These are phyloP conservation scores for Ceratocystis papillata DNA, from an alignment of 2,329 filamentous ascomycete genomes.

Conservation along the genomic window DNA sequence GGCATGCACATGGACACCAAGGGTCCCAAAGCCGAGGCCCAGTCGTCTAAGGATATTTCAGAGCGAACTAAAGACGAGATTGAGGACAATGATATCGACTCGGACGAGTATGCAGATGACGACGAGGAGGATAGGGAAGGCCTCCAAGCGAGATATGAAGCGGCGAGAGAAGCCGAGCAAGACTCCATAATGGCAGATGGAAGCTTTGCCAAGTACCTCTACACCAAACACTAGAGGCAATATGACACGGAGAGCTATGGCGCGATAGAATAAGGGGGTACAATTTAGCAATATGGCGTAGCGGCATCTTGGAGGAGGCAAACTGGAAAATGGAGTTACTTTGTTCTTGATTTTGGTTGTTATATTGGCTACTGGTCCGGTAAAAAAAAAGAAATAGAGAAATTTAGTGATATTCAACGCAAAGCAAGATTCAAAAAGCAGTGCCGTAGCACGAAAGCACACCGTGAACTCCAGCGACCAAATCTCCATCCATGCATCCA, in stretches of 20 bases:
- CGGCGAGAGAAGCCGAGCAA: slow-evolving; percentile 54
- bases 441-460: slow-evolving; percentile 5
- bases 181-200: slow-evolving; percentile 44
- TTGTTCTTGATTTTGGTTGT: neutral
- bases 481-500: neutral
- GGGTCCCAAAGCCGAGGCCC: slow-evolving; percentile 22
- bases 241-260: neutral
- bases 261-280: neutral
- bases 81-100: slow-evolving; percentile 48
- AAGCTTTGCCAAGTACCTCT: slow-evolving; percentile 52
- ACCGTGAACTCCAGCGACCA: slow-evolving; percentile 7
- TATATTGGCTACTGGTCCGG: neutral
- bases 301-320: neutral
- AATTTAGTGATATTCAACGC: slow-evolving; percentile 5
- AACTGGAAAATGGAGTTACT: neutral
- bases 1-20: slow-evolving; percentile 56
- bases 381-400: slow-evolving; percentile 2
- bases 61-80: slow-evolving; percentile 40
- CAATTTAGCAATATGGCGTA: neutral
- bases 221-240: slow-evolving; percentile 34
- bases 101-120: slow-evolving; percentile 48
- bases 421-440: slow-evolving; percentile 5
- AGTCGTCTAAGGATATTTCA: slow-evolving; percentile 31
- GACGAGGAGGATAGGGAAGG: slow-evolving; percentile 54
- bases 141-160: slow-evolving; percentile 64